Base-by-base conservation (phyloP, 1,139 yeast species). In the Pichia sp. region DNA sequence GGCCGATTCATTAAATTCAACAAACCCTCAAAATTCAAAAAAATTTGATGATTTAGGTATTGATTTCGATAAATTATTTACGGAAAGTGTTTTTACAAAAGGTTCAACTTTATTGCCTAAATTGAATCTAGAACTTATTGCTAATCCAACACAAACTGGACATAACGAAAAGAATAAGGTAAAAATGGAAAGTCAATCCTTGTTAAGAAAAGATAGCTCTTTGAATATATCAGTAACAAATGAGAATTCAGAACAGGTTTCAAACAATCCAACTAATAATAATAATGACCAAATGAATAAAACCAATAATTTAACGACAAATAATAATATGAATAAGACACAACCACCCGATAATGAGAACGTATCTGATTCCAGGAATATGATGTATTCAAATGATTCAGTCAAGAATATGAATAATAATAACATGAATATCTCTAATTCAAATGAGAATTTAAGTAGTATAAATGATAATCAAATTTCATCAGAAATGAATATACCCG, bases 81-180 rank as follows among this genome's bases (percentile, higher is more conserved):
- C 52, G 6, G 55, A 49, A 35, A 50, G 46, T 31, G 55, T 37
- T 66, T 50, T 64, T 48, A 70, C 72, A 62, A 72, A 47, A 65
- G 70, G 56, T 53, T 76, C 42, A 19, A 44, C 40, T 2, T 46
- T 43, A 35, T 40, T 45, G 22, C 56, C 50, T 26, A 51, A 66
- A 42, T 27, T 40, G 14, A 47, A 47, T 23, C 26, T 42, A n/a
- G 37, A 35, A 9, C 24, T 35, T 9, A 16, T 35, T 3, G 5
- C 29, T 16, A n/a, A 30, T 13, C 23, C 16, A 13, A n/a, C 8
- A 27, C n/a, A n/a, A n/a, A n/a, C n/a, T n/a, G n/a, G n/a, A n/a
- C n/a, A n/a, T n/a, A n/a, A n/a, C n/a, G n/a, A n/a, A n/a, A n/a
- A n/a, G n/a, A n/a, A n/a, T n/a, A n/a, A n/a, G n/a, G n/a, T n/a